These are phyloP conservation scores for Spathaspora passalidarum DNA, from an alignment of 805 yeast species.

Conservation along the genomic window DNA sequence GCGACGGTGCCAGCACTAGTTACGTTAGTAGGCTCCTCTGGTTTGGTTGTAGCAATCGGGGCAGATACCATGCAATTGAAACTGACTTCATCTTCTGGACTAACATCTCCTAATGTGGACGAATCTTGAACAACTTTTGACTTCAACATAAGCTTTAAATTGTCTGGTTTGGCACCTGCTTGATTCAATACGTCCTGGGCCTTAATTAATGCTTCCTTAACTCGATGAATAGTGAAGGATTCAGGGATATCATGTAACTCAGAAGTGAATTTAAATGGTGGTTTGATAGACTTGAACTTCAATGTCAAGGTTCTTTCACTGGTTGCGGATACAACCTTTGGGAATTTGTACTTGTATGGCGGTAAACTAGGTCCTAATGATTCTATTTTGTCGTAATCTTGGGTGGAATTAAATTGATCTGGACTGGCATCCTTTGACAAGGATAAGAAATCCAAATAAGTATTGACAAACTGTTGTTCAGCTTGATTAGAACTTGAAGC, in stretches of 20 bases:
- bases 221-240: constrained; percentile 31
- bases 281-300: constrained; percentile 62
- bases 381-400: constrained; percentile 24
- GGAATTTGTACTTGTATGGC: constrained; percentile 35
- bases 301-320: constrained; percentile 18
- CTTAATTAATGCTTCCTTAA: constrained; percentile 36
- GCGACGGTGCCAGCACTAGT: not conserved
- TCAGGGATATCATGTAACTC: constrained; percentile 20
- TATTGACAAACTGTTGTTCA: constrained; percentile 47
- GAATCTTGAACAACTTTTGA: constrained; percentile 62
- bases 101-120: constrained; percentile 25
- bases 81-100: constrained; percentile 23
- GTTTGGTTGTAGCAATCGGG: constrained; percentile 8
- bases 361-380: constrained; percentile 51
- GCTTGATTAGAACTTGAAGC: not conserved
- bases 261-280: constrained; percentile 59
- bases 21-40: constrained; percentile 2
- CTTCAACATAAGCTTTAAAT: constrained; percentile 53
- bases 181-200: constrained; percentile 21
- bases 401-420: constrained; percentile 29
- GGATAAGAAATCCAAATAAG: constrained; percentile 46
- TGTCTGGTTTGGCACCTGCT: constrained; percentile 30
- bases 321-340: constrained; percentile 10
- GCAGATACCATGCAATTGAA: constrained; percentile 45
- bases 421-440: constrained; percentile 38